These are phyloP conservation scores for Aspergillus fumigatiaffinis DNA, from an alignment of 2,329 filamentous ascomycete genomes.

Conservation along the genomic window DNA sequence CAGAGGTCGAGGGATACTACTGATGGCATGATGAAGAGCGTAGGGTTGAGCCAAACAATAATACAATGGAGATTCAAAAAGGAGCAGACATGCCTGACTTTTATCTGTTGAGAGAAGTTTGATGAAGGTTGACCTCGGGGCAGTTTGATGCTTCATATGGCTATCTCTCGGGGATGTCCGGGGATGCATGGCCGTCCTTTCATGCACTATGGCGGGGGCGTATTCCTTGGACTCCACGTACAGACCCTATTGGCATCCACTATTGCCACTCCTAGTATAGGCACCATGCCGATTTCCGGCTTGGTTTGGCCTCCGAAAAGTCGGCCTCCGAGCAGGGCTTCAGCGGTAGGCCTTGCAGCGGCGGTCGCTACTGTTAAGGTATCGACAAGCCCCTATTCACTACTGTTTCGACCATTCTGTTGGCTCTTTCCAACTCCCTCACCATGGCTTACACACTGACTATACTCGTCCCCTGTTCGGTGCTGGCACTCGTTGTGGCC, in stretches of 20 bases:
- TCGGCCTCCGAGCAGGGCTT: not conserved
- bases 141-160: not conserved
- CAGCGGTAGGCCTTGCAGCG: not conserved
- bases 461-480: not conserved
- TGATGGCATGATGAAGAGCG: not conserved
- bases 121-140: not conserved
- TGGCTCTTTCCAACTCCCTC: not conserved
- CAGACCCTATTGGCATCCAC: too few species aligned
- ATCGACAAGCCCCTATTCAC: not conserved
- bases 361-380: not conserved
- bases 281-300: not conserved
- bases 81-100: not conserved
- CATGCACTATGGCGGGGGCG: too few species aligned
- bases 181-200: too few species aligned
- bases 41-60: not conserved
- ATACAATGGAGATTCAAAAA: too few species aligned
- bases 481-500: not conserved
- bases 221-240: too few species aligned
- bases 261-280: too few species aligned
- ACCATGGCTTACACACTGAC: not conserved
- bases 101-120: not conserved
- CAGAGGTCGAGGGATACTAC: not conserved
- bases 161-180: too few species aligned
- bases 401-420: too few species aligned
- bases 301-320: not conserved